phyloP scores from a whole-genome alignment of 768 basidiomycete genomes.

The Lactifluus hygrophoroides region DNA sequence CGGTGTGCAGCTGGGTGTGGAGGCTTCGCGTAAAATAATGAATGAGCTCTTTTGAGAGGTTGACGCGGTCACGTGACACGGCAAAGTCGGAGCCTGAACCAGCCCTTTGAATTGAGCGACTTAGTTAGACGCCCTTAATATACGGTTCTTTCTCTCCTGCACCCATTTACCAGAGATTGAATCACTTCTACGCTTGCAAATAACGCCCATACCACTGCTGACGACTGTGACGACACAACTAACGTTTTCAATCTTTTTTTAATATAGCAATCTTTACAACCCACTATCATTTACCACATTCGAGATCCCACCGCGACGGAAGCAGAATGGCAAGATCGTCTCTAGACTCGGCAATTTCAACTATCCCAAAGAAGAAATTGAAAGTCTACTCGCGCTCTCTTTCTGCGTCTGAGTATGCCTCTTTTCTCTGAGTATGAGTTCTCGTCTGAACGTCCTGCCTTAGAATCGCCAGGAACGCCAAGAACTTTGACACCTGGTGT shows the following conservation, averaged over 20 bases:
- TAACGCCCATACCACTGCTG: neutral
- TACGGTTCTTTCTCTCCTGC: neutral
- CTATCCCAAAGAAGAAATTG: neutral
- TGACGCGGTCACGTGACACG: conserved; percentile 11
- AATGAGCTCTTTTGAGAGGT: conserved; percentile 50
- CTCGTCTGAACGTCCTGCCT: neutral
- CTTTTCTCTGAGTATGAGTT: neutral
- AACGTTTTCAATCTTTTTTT: conserved; percentile 6
- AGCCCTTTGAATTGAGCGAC: neutral
- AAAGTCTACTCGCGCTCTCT: neutral
- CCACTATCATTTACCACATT: neutral
- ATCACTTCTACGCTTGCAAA: neutral
- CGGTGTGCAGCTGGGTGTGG: conserved; percentile 72
- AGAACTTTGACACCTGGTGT: conserved; percentile 45
- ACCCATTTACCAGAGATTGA: conserved; percentile 2
- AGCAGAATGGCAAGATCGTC: conserved; percentile 6
- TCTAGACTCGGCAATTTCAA: conserved; percentile 9
- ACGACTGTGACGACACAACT: conserved; percentile 10
- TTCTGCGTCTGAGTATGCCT: conserved; percentile 11
- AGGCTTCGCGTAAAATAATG: conserved; percentile 77
- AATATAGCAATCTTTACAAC: neutral
- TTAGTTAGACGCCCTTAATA: neutral
- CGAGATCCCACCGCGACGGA: neutral
- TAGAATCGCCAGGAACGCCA: conserved; percentile 42
- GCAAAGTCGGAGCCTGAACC: neutral